These are phyloP conservation scores for Termitomyces sp. DNA, from an alignment of 1,284 basidiomycete genomes.

Conservation along the genomic window DNA sequence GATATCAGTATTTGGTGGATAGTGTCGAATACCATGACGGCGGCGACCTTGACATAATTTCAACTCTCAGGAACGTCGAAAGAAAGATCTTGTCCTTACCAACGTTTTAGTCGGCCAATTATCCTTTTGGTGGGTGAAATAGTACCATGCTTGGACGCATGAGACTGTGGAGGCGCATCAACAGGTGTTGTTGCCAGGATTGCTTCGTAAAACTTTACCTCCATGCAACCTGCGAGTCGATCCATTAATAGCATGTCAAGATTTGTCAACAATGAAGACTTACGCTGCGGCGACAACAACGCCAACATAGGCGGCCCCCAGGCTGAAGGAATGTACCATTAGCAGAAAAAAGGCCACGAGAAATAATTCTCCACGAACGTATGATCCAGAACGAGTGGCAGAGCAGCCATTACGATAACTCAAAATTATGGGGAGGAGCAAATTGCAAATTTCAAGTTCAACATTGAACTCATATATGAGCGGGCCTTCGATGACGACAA, in stretches of 20 bases:
- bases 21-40: constrained; percentile 46
- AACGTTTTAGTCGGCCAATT: constrained; percentile 39
- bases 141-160: constrained; percentile 51
- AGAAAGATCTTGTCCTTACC: constrained; percentile 23
- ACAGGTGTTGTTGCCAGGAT: not conserved
- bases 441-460: constrained; percentile 2
- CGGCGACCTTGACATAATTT: constrained; percentile 33
- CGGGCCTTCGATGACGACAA: constrained; percentile 5
- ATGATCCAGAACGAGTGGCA: constrained; percentile 33
- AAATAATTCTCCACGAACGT: constrained; percentile 14
- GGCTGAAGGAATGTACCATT: constrained; percentile 23
- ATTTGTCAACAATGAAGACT: constrained; percentile 15
- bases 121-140: constrained; percentile 48
- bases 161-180: constrained; percentile 35
- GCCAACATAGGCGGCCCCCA: constrained; percentile 46
- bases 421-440: constrained; percentile 3
- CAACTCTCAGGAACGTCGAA: not conserved
- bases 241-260: not conserved
- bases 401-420: constrained; percentile 9
- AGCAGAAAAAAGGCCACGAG: not conserved
- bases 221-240: constrained; percentile 40
- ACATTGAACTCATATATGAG: constrained; percentile 8
- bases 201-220: constrained; percentile 27
- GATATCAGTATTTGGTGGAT: constrained; percentile 51
- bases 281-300: constrained; percentile 42